Conservation (phyloP, 768 basidiomycete genomes). For the Auricularia heimuer region DNA sequence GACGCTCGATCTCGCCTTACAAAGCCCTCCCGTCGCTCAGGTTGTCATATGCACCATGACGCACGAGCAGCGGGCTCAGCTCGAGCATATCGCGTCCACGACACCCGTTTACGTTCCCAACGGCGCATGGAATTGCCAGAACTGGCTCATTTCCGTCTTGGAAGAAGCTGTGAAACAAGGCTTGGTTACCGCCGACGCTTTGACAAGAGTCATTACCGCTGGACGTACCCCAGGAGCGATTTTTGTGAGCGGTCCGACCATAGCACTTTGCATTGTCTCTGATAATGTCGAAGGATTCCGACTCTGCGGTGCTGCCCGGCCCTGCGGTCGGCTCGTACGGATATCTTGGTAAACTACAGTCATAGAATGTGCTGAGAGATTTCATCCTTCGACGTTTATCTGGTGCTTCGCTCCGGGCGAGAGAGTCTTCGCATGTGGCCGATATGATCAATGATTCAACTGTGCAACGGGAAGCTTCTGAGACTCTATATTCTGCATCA, state of each 20-base stretch:
- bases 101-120: conserved; percentile 17
- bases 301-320: too few species aligned
- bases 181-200: conserved; percentile 14
- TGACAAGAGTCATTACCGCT: background rate
- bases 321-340: too few species aligned
- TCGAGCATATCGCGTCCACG: conserved; percentile 17
- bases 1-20: conserved; percentile 2
- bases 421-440: too few species aligned
- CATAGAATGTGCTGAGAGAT: too few species aligned
- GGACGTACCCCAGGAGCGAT: background rate
- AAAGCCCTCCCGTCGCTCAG: conserved; percentile 4
- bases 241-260: background rate
- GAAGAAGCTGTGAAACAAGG: conserved; percentile 11
- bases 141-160: conserved; percentile 20
- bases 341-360: too few species aligned
- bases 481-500: too few species aligned
- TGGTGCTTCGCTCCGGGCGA: too few species aligned
- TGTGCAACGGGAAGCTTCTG: too few species aligned
- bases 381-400: too few species aligned
- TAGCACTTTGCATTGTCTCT: too few species aligned
- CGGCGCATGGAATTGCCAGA: conserved; percentile 24
- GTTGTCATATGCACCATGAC: conserved; percentile 11
- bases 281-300: too few species aligned
- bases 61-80: conserved; percentile 10
- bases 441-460: too few species aligned